Conservation (phyloP, 2,329 filamentous ascomycete species). For the Thelonectria discophora region DNA sequence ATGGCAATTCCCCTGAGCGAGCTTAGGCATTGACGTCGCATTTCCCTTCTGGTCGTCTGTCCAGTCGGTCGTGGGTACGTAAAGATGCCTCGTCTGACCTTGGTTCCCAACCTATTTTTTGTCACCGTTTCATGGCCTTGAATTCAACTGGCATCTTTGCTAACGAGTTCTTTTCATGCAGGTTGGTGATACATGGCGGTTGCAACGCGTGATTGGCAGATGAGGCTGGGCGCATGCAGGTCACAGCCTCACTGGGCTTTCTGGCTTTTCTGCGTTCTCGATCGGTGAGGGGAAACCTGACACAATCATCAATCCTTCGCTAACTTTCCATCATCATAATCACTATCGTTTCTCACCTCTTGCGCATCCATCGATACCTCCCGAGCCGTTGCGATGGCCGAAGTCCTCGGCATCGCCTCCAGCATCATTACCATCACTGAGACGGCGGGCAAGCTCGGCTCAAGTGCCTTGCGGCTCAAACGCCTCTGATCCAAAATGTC, state of each 20-base stretch:
- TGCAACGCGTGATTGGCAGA: not conserved
- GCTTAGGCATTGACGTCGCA: too few species aligned
- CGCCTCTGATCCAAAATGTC: conserved; percentile 28
- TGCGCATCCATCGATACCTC: not conserved
- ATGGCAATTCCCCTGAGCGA: too few species aligned
- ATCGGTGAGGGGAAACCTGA: not conserved
- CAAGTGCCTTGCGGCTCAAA: conserved; percentile 22
- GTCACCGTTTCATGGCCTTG: too few species aligned
- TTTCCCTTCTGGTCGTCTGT: too few species aligned
- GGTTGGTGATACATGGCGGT: not conserved
- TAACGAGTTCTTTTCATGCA: too few species aligned
- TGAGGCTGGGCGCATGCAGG: not conserved
- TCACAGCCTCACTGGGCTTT: conserved; percentile 10
- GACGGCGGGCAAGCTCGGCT: conserved; percentile 27
- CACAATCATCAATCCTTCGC: too few species aligned
- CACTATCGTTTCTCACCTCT: not conserved
- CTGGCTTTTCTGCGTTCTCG: not conserved
- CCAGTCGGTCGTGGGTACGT: too few species aligned
- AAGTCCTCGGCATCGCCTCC: conserved; percentile 23
- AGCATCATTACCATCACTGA: conserved; percentile 30
- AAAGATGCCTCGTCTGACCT: too few species aligned
- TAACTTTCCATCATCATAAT: not conserved
- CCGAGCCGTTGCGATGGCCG: conserved; percentile 24
- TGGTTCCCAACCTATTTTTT: too few species aligned
- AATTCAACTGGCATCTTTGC: not conserved